phyloP scores from a whole-genome alignment of 768 basidiomycete genomes.

The Termitomyces sp. region DNA sequence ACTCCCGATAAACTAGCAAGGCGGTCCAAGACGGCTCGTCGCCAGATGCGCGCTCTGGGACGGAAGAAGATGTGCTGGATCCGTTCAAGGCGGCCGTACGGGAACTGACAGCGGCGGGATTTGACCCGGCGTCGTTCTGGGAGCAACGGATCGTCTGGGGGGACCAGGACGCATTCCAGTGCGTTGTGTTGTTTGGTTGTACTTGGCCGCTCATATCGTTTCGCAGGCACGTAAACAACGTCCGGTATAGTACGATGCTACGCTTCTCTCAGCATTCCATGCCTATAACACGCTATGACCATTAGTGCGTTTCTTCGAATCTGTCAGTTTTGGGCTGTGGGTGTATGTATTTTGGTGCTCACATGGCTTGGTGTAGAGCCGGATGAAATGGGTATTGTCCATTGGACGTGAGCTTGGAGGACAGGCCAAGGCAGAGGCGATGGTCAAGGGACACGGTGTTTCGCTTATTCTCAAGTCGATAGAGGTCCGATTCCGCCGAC shows the following conservation, averaged over 20 bases:
- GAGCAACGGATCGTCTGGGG: slow-evolving; percentile 79
- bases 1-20: slow-evolving; percentile 24
- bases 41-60: slow-evolving; percentile 38
- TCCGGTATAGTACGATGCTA: slow-evolving; percentile 54
- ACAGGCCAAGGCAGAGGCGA: slow-evolving; percentile 42
- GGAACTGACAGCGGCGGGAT: slow-evolving; percentile 40
- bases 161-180: slow-evolving; percentile 77
- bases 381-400: slow-evolving; percentile 61
- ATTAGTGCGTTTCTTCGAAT: slow-evolving; percentile 69
- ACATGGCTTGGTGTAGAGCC: slow-evolving; percentile 40
- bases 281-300: neutral
- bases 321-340: slow-evolving; percentile 32
- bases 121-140: slow-evolving; percentile 66
- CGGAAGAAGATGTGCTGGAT: slow-evolving; percentile 10
- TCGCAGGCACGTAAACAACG: slow-evolving; percentile 73
- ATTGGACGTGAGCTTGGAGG: slow-evolving; percentile 60
- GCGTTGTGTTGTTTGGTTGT: slow-evolving; percentile 19
- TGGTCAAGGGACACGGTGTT: slow-evolving; percentile 61
- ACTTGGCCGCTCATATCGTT: neutral
- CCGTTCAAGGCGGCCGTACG: slow-evolving; percentile 34
- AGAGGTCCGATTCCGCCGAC: slow-evolving; percentile 59
- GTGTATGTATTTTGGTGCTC: neutral
- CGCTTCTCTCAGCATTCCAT: neutral
- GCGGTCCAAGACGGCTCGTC: slow-evolving; percentile 56
- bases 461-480: slow-evolving; percentile 73